phyloP scores from a whole-genome alignment of 306 rosid species.

The Cucurbita maxima region DNA sequence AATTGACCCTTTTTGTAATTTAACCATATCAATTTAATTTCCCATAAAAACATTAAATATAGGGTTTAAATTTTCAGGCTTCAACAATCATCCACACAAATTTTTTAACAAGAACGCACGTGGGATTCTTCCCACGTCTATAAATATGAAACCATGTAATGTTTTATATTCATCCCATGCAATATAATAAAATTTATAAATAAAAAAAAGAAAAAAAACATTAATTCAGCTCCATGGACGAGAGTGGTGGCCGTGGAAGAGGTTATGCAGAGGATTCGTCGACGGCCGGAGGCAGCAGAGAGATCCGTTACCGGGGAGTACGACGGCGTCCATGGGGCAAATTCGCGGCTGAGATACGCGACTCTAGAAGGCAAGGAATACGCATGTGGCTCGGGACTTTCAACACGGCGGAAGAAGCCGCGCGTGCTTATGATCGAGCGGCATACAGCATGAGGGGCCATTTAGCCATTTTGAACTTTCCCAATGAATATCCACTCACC shows the following conservation, averaged over 20 bases:
- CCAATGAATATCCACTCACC: constrained; percentile 30
- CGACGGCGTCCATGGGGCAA: constrained; percentile 83
- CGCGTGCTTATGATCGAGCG: constrained; percentile 81
- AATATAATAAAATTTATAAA: neutral
- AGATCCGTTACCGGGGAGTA: constrained; percentile 46
- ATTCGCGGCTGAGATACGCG: constrained; percentile 88
- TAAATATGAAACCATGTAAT: neutral
- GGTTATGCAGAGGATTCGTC: neutral
- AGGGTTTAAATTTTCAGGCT: no score
- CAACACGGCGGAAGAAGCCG: constrained; percentile 86
- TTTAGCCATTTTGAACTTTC: constrained; percentile 72
- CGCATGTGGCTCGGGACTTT: constrained; percentile 84
- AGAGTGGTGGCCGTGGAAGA: neutral
- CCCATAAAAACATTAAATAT: no score
- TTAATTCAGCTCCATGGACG: neutral
- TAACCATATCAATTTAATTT: neutral
- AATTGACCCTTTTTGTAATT: neutral
- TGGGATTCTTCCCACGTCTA: neutral
- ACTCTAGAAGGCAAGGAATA: constrained; percentile 52
- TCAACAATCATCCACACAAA: no score
- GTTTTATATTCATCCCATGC: neutral
- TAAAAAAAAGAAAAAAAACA: neutral
- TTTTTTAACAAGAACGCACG: neutral
- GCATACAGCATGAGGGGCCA: constrained; percentile 82
- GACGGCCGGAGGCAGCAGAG: neutral